Evolutionary conservation across 2,329 filamentous ascomycete genomes (phyloP).

Genomic region (Colletotrichum sp.): DNA sequence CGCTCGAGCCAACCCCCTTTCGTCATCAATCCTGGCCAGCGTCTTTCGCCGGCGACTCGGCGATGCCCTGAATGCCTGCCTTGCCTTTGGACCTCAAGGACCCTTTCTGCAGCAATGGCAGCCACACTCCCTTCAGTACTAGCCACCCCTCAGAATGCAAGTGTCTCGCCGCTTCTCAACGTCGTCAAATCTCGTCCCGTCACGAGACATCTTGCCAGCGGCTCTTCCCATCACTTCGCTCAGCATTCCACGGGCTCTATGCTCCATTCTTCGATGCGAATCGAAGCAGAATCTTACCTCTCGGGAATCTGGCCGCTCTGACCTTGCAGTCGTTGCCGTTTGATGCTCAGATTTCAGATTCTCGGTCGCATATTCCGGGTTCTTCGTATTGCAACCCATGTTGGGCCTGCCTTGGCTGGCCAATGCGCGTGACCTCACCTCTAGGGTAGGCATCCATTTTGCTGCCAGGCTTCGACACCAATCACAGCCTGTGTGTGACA

Average conservation of each 20-base stretch:
- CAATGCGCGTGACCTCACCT: neutral
- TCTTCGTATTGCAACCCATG: neutral
- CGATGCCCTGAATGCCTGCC: neutral
- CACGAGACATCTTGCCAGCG: neutral
- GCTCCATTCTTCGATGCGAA: neutral
- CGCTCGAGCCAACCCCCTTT: constrained; percentile 1
- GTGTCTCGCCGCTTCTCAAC: neutral
- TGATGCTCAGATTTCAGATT: neutral
- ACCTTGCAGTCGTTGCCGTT: neutral
- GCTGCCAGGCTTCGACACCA: neutral
- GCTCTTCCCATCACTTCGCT: neutral
- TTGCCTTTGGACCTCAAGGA: neutral
- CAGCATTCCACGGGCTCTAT: neutral
- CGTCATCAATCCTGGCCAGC: neutral
- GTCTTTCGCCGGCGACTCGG: neutral
- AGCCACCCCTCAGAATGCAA: neutral
- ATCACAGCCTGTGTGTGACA: neutral
- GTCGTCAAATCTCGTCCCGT: neutral
- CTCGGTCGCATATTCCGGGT: neutral
- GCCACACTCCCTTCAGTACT: neutral
- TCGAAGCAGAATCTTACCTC: neutral
- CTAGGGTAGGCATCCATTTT: neutral
- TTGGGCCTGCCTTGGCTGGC: neutral
- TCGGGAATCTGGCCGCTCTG: neutral
- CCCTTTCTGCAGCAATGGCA: constrained; percentile 5